These are phyloP conservation scores for Pholiota adiposa DNA, from an alignment of 1,284 basidiomycete species.

Conservation along the genomic window DNA sequence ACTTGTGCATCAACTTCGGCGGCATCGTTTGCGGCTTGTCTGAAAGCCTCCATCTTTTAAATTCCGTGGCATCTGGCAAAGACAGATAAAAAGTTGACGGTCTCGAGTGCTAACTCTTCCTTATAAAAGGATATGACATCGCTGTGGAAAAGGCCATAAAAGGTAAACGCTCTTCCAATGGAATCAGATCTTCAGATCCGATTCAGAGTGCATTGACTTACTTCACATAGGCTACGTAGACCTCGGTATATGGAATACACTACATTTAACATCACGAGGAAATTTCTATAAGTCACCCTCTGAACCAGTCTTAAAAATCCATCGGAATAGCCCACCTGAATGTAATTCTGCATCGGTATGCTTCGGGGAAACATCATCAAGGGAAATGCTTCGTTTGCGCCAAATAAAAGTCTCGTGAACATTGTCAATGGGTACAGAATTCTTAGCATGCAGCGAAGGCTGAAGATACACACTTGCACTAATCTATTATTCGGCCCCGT, in stretches of 20 bases:
- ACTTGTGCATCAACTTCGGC: background rate
- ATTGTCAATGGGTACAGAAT: background rate
- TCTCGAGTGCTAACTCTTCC: background rate
- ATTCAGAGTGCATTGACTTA: background rate
- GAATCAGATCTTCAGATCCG: no score
- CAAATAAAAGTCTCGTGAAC: constrained; percentile 1
- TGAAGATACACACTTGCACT: no score
- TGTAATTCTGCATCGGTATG: constrained; percentile 2
- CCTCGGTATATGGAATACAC: background rate
- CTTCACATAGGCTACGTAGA: background rate
- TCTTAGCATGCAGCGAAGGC: background rate
- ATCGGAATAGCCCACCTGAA: background rate
- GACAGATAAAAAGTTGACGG: background rate
- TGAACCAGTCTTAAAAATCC: background rate
- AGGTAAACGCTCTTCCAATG: background rate
- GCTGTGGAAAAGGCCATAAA: background rate
- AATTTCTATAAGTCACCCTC: background rate
- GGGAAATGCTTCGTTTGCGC: background rate
- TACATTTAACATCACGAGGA: no score
- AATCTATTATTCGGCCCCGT: no score
- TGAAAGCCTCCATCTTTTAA: background rate
- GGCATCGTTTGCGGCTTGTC: background rate
- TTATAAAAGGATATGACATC: background rate
- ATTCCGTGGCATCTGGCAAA: background rate
- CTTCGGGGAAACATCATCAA: constrained; percentile 1